A percentile compares a stretch with the other conserved stretches of the same genome.
These are phyloP conservation scores for Aureobasidium sp. DNA, from an alignment of 2,329 filamentous ascomycete genomes.

Conservation along the genomic window DNA sequence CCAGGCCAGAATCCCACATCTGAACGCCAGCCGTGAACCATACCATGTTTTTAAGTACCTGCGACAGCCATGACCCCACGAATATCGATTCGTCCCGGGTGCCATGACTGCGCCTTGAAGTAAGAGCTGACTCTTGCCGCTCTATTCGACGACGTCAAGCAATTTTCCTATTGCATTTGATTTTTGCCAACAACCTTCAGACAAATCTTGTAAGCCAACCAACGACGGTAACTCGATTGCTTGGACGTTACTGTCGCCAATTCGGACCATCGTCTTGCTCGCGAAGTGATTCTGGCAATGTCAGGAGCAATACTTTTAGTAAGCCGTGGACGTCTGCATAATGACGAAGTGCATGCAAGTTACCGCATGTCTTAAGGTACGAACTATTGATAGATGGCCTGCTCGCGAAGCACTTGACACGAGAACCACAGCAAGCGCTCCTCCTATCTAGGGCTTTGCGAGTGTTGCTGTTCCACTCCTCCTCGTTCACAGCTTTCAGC, in stretches of 20 bases:
- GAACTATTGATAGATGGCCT: slow-evolving; percentile 7
- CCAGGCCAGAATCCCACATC: slow-evolving; percentile 2
- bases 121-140: not conserved
- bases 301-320: not conserved
- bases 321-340: slow-evolving; percentile 1
- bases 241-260: not conserved
- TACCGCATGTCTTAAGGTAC: slow-evolving; percentile 5
- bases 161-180: not conserved
- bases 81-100: not conserved
- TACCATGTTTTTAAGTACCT: not conserved
- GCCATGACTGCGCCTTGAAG: not conserved
- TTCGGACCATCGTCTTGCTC: not conserved
- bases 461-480: not conserved
- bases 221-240: not conserved
- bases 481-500: not conserved
- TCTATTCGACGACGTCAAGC: not conserved
- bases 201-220: not conserved
- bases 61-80: slow-evolving; percentile 3
- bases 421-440: not conserved
- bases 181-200: not conserved
- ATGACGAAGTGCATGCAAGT: slow-evolving; percentile 5
- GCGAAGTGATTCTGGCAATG: slow-evolving; percentile 4
- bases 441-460: not conserved
- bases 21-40: slow-evolving; percentile 2
- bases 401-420: not conserved